Evolutionary conservation across 495 filamentous ascomycete genomes (phyloP).

Genomic region (Aspergillus bridgeri): DNA sequence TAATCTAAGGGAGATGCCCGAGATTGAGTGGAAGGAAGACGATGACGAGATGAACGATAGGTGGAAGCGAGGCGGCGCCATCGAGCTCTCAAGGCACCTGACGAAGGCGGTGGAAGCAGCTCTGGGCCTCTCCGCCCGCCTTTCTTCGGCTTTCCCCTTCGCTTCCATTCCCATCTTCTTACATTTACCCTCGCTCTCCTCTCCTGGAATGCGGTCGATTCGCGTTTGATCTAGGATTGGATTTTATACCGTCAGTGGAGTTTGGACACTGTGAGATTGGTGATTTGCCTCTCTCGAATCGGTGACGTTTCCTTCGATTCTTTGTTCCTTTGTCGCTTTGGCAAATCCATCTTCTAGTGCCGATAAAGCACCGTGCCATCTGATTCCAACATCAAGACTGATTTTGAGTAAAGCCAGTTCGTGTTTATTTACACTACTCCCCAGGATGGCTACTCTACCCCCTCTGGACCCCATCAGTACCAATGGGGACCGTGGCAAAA

Average conservation of each 20-base stretch:
- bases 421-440: slow-evolving; percentile 6
- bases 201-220: slow-evolving; percentile 13
- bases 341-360: background rate
- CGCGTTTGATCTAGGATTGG: slow-evolving; percentile 5
- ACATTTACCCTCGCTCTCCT: slow-evolving; percentile 11
- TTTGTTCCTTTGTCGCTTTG: background rate
- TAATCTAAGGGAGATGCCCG: background rate
- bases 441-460: slow-evolving; percentile 44
- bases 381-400: background rate
- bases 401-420: slow-evolving; percentile 1
- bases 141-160: slow-evolving; percentile 22
- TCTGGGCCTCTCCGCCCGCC: slow-evolving; percentile 15
- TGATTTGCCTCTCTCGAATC: too few species aligned
- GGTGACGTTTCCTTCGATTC: background rate
- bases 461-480: slow-evolving; percentile 50
- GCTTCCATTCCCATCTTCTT: slow-evolving; percentile 11
- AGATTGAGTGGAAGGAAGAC: slow-evolving; percentile 7
- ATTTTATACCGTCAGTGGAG: background rate
- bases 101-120: slow-evolving; percentile 26
- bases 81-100: slow-evolving; percentile 17
- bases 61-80: background rate
- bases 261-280: too few species aligned
- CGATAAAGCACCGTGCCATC: slow-evolving; percentile 21
- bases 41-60: slow-evolving; percentile 16
- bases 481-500: slow-evolving; percentile 60